Evolutionary conservation across 176 grass and related monocot genomes (phyloP).

Genomic region (Saccharum officinarum): DNA sequence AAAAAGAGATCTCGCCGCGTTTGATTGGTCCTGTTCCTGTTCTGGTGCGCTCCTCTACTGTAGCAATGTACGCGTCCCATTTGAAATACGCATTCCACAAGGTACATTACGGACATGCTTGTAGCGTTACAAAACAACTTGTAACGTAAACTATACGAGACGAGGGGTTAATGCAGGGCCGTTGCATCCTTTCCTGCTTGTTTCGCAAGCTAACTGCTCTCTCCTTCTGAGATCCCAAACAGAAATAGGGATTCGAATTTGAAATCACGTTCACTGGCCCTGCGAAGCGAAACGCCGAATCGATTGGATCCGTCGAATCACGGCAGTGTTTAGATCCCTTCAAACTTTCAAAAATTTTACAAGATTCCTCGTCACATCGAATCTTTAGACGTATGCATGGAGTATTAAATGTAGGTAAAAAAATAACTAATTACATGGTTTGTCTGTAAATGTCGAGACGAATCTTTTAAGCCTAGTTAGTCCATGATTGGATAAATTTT

Average conservation of each 20-base stretch:
- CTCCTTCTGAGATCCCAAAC: background rate
- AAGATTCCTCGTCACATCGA: too few species aligned
- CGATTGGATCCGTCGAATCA: background rate
- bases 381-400: too few species aligned
- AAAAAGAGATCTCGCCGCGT: too few species aligned
- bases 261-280: background rate
- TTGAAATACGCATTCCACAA: background rate
- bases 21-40: background rate
- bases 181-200: background rate
- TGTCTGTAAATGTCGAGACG: too few species aligned
- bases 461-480: too few species aligned
- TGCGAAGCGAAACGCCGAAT: background rate
- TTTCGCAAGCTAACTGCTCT: background rate
- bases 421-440: too few species aligned
- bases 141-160: background rate
- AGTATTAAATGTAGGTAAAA: too few species aligned
- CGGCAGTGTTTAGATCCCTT: too few species aligned
- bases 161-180: background rate
- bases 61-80: background rate
- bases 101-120: background rate
- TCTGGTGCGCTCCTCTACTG: background rate
- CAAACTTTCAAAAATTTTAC: too few species aligned
- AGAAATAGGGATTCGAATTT: conserved; percentile 6
- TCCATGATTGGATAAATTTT: too few species aligned
- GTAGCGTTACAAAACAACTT: too few species aligned